phyloP scores from a whole-genome alignment of 106 monocot species.

The Platanthera guangdongensis region DNA sequence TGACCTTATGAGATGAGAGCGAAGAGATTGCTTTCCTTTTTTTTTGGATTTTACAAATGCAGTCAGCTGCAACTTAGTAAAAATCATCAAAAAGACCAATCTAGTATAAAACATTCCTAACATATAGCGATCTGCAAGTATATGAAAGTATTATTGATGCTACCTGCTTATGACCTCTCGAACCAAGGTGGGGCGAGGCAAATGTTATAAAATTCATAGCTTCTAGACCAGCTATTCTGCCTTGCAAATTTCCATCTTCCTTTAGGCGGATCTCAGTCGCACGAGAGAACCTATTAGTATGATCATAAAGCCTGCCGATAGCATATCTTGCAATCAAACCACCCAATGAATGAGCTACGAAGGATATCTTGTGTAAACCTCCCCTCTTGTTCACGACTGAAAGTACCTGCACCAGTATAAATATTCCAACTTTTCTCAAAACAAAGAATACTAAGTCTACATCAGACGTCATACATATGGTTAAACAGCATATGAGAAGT shows the following conservation, averaged over 20 bases:
- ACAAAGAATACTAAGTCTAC: background rate
- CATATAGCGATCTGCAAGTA: background rate
- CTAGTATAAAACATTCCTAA: background rate
- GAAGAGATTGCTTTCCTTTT: too few relatives aligned
- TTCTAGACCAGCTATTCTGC: constrained; percentile 64
- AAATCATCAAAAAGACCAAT: background rate
- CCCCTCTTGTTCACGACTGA: constrained; percentile 46
- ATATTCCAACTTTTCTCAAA: background rate
- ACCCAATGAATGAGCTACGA: constrained; percentile 89
- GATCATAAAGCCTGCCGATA: constrained; percentile 64
- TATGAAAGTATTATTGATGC: background rate
- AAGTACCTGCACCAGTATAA: constrained; percentile 36
- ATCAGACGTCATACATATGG: background rate
- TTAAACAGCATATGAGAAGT: background rate
- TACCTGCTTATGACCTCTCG: constrained; percentile 85
- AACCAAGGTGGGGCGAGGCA: constrained; percentile 88
- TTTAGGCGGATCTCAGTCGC: constrained; percentile 8
- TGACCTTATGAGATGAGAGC: too few relatives aligned
- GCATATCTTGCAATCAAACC: constrained; percentile 93
- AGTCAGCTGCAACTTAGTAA: background rate
- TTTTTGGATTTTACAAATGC: background rate
- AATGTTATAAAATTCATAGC: constrained; percentile 86
- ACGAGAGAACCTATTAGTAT: constrained; percentile 6
- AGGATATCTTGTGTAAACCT: constrained; percentile 67
- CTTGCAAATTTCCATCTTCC: constrained; percentile 17